A percentile compares a stretch with the other conserved stretches of the same genome.
phyloP scores from a whole-genome alignment of 2,329 filamentous ascomycete species.

The Verticillium isaacii region DNA sequence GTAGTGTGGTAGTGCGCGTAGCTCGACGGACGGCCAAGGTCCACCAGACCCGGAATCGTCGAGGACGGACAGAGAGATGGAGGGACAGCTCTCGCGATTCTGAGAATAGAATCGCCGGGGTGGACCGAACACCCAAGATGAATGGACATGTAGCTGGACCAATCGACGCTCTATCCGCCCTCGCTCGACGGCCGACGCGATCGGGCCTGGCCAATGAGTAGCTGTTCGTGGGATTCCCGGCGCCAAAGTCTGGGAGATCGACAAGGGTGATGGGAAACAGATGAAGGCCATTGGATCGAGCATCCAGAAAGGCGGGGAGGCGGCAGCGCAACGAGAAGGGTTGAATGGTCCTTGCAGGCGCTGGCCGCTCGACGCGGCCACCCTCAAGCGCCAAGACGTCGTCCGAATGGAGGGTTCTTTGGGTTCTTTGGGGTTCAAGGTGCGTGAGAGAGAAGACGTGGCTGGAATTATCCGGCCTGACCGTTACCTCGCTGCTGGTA shows the following conservation, averaged over 20 bases:
- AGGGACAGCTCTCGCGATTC: background rate
- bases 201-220: background rate
- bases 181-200: background rate
- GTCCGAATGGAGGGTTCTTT: background rate
- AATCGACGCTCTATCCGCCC: no score
- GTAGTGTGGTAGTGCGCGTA: background rate
- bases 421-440: background rate
- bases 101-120: background rate
- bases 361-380: slow-evolving; percentile 6
- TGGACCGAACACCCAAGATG: slow-evolving; percentile 1
- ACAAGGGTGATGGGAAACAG: background rate
- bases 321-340: background rate
- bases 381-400: background rate
- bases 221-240: background rate
- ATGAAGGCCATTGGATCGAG: background rate
- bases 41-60: background rate
- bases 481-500: background rate
- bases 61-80: no score
- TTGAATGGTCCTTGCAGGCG: slow-evolving; percentile 11
- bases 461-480: background rate
- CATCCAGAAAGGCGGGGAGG: background rate
- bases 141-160: no score
- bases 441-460: background rate
- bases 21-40: background rate
- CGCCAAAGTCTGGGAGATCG: slow-evolving; percentile 7